Evolutionary conservation across 169 alveolate species (phyloP), one percentile per base, ranked within the genome.

Genomic region (Cryptosporidium muris): DNA sequence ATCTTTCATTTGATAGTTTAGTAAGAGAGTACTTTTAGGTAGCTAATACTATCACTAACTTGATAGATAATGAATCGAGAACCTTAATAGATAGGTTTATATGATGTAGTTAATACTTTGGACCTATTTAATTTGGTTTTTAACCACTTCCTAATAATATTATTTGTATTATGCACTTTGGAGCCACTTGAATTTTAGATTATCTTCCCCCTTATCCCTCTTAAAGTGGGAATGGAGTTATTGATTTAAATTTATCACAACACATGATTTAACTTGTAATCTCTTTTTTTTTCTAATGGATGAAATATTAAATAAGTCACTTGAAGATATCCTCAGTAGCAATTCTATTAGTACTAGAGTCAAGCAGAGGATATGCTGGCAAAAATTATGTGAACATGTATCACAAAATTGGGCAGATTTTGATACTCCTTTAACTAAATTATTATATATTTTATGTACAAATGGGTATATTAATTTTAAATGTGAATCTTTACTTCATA

Each of bases 1-100:
- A 90, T 51, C 66, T 90, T 53, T 64, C 63, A 51, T 74, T 58
- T 68, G 37, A 74, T 42, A 14, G 37, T n/a, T 66, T 74, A 34
- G 47, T 63, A 25, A 63, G 60, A n/a, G 74, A 74, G 42, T 74
- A 74, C 68, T 74, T 74, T 74, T 74, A 74, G 60, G 25, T 60
- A 47, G 34, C 34, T 53, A 53, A 25, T 53, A 37, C 14, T 53
- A 53, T 53, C 9, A 53, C 34, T 25, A 25, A 25, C 25, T 25
- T 25, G 25, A 25, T 25, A 25, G 25, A 25, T 25, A 25, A 25
- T 25, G 25, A 25, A 25, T 25, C 0, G 25, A 25, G 25, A 25
- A 25, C 25, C 25, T 25, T 25, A 25, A 25, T 25, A 25, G 25
- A 25, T 25, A 25, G 25, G 25, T 25, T 25, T 25, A 25, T 0